Evolutionary conservation across 164 flowering plant species (phyloP).

Genomic region (Magnolia changhungtana): DNA sequence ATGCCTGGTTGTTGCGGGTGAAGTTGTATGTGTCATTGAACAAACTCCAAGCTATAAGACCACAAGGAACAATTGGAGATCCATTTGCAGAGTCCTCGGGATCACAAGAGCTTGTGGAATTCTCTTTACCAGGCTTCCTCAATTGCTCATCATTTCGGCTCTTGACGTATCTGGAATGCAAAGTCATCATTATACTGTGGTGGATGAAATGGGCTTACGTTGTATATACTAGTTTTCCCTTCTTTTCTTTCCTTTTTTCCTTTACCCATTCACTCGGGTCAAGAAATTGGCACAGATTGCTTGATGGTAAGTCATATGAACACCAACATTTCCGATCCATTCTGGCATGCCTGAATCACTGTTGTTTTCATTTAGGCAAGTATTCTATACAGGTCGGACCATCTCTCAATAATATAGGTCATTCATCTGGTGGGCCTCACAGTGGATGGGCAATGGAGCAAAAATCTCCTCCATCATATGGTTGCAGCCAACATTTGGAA

Average conservation of each 20-base stretch:
- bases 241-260: background rate
- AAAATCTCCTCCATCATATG: no score
- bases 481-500: no score
- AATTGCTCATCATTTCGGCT: slow-evolving; percentile 81
- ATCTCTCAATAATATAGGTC: background rate
- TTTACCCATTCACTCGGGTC: background rate
- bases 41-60: slow-evolving; percentile 92
- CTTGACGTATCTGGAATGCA: slow-evolving; percentile 69
- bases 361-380: background rate
- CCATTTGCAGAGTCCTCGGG: slow-evolving; percentile 47
- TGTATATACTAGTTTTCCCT: background rate
- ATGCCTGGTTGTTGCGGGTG: slow-evolving; percentile 31
- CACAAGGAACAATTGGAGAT: slow-evolving; percentile 78
- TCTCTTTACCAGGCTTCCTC: slow-evolving; percentile 14
- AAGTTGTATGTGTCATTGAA: slow-evolving; percentile 90
- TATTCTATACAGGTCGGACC: background rate
- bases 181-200: background rate
- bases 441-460: no score
- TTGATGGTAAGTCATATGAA: background rate
- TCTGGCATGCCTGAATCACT: background rate
- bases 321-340: background rate
- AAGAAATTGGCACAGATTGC: background rate
- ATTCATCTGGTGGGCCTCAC: background rate
- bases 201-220: background rate
- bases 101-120: slow-evolving; percentile 36